These are phyloP conservation scores for Paraphoma sp. DNA, from an alignment of 2,329 filamentous ascomycete genomes.

Conservation along the genomic window DNA sequence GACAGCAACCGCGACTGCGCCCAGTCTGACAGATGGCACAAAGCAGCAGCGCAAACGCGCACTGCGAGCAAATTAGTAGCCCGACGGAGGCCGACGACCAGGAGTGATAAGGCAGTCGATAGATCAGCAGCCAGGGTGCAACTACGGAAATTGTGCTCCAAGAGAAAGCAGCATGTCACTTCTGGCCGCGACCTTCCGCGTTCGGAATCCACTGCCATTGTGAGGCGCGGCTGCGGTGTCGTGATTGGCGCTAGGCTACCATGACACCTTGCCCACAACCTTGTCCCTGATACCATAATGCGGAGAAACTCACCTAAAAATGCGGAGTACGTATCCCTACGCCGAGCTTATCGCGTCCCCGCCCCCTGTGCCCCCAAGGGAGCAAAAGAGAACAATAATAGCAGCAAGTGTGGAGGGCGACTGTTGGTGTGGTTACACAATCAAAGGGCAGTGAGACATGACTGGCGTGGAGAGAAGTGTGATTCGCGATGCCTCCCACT, in stretches of 20 bases:
- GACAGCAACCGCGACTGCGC: not conserved
- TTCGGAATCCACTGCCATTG: conserved; percentile 13
- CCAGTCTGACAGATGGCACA: not conserved
- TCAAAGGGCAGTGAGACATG: conserved; percentile 19
- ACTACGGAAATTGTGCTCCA: conserved; percentile 13
- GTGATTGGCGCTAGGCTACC: conserved; percentile 1
- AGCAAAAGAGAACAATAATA: conserved; percentile 23
- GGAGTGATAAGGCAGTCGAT: conserved; percentile 19
- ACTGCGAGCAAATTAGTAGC: conserved; percentile 1
- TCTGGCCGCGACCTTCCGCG: conserved; percentile 13
- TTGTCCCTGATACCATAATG: conserved; percentile 6
- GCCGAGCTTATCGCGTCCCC: conserved; percentile 23
- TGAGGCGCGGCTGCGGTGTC: conserved; percentile 4
- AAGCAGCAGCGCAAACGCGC: not conserved
- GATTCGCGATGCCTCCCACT: conserved; percentile 3
- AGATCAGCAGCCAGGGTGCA: conserved; percentile 17
- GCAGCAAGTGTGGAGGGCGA: conserved; percentile 4
- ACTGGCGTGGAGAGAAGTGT: conserved; percentile 1
- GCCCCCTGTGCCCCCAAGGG: not conserved
- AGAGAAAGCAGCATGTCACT: not conserved
- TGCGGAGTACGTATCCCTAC: conserved; percentile 8
- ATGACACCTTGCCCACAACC: conserved; percentile 6
- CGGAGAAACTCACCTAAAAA: conserved; percentile 14
- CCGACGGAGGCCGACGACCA: conserved; percentile 10
- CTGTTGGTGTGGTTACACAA: conserved; percentile 18